A percentile compares a stretch with the other conserved stretches of the same genome.
phyloP scores from a whole-genome alignment of 768 basidiomycete genomes.

The Termitomyces sp. region DNA sequence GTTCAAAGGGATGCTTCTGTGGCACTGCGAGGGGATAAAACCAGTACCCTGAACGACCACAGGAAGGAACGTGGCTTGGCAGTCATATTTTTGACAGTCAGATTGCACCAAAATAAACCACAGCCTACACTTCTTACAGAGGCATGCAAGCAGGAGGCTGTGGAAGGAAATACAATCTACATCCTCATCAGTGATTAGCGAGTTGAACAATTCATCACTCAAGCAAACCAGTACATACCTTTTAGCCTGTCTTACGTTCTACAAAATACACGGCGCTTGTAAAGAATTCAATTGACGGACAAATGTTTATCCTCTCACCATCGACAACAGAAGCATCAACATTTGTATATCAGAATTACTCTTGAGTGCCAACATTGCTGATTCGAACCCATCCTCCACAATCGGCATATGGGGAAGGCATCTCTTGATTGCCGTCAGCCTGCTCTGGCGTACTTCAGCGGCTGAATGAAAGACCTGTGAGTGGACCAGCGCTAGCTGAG shows the following conservation, averaged over 20 bases:
- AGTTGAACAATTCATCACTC: background rate
- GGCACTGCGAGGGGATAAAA: slow-evolving; percentile 23
- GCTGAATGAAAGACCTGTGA: slow-evolving; percentile 21
- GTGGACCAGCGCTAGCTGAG: slow-evolving; percentile 12
- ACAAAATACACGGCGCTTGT: background rate
- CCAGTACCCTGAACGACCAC: slow-evolving; percentile 29
- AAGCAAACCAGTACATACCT: slow-evolving; percentile 2
- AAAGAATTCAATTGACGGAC: background rate
- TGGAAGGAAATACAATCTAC: slow-evolving; percentile 25
- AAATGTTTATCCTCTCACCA: slow-evolving; percentile 7
- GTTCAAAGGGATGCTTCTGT: slow-evolving; percentile 21
- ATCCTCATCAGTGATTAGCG: background rate
- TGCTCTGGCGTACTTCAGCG: slow-evolving; percentile 19
- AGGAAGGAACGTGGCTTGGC: slow-evolving; percentile 19
- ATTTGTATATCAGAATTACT: background rate
- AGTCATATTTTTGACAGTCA: background rate
- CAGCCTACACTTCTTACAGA: slow-evolving; percentile 11
- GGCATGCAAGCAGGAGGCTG: slow-evolving; percentile 29
- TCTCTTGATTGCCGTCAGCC: slow-evolving; percentile 11
- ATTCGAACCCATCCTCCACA: slow-evolving; percentile 17
- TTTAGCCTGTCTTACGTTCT: background rate
- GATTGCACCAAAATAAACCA: background rate
- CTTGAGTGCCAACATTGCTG: slow-evolving; percentile 3
- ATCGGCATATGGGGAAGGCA: slow-evolving; percentile 17
- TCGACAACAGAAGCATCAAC: slow-evolving; percentile 10